Percentiles rank a stretch among this genome's conserved stretches.
Conservation (phyloP, 164 flowering plant species). For the Vitis rupestris region DNA sequence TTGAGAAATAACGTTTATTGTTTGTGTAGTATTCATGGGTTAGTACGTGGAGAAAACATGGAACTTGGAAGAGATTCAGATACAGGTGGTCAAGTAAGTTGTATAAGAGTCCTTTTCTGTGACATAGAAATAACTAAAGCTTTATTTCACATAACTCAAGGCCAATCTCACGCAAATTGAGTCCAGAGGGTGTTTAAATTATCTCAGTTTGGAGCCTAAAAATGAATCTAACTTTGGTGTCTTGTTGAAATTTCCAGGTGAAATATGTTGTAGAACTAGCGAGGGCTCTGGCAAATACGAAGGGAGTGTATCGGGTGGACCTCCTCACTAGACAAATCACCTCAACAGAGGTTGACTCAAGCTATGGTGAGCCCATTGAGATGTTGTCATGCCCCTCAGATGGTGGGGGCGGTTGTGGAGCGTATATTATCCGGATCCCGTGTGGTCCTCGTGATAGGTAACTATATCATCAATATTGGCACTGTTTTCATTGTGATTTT, state of each 20-base stretch:
- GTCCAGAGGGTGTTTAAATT: no score
- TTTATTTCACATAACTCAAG: no score
- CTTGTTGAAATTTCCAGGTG: slow-evolving; percentile 37
- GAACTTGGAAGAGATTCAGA: slow-evolving; percentile 92
- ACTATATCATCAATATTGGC: not conserved
- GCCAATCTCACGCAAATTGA: no score
- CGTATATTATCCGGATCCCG: slow-evolving; percentile 78
- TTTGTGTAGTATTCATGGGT: slow-evolving; percentile 65
- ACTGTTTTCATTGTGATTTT: no score
- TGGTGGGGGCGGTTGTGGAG: slow-evolving; percentile 43
- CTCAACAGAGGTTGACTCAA: slow-evolving; percentile 66
- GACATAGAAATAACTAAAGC: no score
- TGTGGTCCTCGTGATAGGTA: slow-evolving; percentile 71
- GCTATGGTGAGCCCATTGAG: slow-evolving; percentile 82
- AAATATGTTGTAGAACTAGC: slow-evolving; percentile 88
- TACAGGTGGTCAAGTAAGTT: slow-evolving; percentile 82
- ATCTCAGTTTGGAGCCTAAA: no score
- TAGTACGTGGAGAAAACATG: slow-evolving; percentile 92
- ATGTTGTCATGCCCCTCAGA: slow-evolving; percentile 64
- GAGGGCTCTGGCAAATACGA: slow-evolving; percentile 63
- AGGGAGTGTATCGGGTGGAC: slow-evolving; percentile 74
- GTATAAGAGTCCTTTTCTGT: no score
- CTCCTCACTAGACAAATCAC: slow-evolving; percentile 75
- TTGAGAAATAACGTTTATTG: not conserved
- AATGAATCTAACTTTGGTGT: not conserved